Evolutionary conservation across 176 grass and related monocot species (phyloP), one percentile per base, ranked within the genome.

Genomic region (Zoysia pacifica): DNA sequence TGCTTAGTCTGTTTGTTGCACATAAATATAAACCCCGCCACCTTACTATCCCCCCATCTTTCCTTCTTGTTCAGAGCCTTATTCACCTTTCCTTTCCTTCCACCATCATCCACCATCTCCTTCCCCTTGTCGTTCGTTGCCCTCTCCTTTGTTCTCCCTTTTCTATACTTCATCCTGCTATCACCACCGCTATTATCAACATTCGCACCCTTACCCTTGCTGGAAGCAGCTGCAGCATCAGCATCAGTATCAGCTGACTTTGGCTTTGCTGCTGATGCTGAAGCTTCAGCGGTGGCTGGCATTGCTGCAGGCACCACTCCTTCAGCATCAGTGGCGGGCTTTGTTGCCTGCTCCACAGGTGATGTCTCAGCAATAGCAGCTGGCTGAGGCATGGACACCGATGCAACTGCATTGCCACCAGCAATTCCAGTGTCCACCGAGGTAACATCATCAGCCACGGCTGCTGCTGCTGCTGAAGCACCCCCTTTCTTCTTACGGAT

Each of bases 11-110:
- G 76, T 41, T 80, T 45, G 73, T 88, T 94, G 78, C 92, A 94
- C 89, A 94, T 94, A 79, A 94, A 94, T 70, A 94, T 94, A 77
- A 87, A 86, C 19, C 89, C 92, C 37, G 69, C 87, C 12, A 50
- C 82, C 72, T 62, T 89, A 52, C n/a, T 68, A 35, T 18, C 48
- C 60, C 43, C 7, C 7, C 61, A 41, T 48, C 59, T 61, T 50
- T 65, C 86, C 66, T 86, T 80, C 65, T 71, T 74, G 49, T 2
- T 28, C 6, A 20, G n/a, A 20, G 47, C 37, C 40, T 77, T 75
- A 38, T 53, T 73, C 44, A 11, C 35, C 4, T 50, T 66, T 52
- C 12, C 59, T 6, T 71, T 48, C 79, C 61, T 64, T 13, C 48
- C 65, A 11, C 8, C 58, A 35, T 73, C 75, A 40, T 72, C 48